Percentiles rank a stretch among this genome's conserved stretches.
Evolutionary conservation across 768 basidiomycete species (phyloP).

Genomic region (Leccinum subtestaceum): DNA sequence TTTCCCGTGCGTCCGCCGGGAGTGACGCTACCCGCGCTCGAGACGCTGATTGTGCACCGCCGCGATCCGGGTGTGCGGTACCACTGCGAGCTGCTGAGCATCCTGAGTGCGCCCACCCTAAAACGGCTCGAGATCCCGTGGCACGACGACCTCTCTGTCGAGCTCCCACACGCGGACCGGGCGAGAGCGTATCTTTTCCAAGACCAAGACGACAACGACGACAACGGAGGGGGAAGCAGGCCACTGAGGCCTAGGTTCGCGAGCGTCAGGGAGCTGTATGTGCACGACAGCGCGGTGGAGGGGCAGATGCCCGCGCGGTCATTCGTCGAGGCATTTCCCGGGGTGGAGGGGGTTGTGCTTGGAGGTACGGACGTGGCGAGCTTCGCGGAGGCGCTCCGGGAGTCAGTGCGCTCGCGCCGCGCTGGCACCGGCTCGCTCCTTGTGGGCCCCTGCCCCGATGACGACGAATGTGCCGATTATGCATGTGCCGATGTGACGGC

Average conservation of each 20-base stretch:
- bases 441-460: not conserved
- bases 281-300: constrained; percentile 11
- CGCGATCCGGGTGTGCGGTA: constrained; percentile 14
- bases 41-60: constrained; percentile 19
- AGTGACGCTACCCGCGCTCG: constrained; percentile 6
- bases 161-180: constrained; percentile 4
- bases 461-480: not conserved
- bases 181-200: constrained; percentile 9
- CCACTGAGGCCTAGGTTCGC: constrained; percentile 9
- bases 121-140: constrained; percentile 17
- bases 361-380: not conserved
- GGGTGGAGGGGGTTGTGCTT: not conserved
- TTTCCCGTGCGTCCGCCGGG: not conserved
- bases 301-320: no score
- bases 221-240: not conserved
- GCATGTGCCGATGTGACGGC: not conserved
- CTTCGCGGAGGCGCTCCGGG: constrained; percentile 13
- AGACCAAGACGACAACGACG: not conserved
- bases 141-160: constrained; percentile 15
- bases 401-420: constrained; percentile 2
- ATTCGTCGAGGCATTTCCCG: no score
- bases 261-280: constrained; percentile 8
- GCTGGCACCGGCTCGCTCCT: not conserved
- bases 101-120: constrained; percentile 10
- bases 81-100: constrained; percentile 12